These are phyloP conservation scores for Neurospora sp. DNA, from an alignment of 495 filamentous ascomycete species.

Conservation along the genomic window DNA sequence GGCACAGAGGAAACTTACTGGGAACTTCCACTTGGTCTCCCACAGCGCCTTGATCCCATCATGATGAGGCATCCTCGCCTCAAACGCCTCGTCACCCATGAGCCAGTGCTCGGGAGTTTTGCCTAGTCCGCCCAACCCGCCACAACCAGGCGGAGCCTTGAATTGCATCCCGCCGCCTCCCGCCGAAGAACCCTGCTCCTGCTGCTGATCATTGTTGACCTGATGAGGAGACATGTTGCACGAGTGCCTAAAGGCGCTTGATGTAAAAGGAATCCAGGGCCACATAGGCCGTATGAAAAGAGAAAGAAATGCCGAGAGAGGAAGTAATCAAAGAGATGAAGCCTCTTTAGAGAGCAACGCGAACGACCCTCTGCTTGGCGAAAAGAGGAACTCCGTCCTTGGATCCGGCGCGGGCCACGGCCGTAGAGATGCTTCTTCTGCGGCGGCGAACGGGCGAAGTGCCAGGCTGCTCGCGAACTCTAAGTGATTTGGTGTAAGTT, in stretches of 20 bases:
- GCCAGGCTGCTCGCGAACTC: constrained; percentile 14
- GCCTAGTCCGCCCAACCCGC: not conserved
- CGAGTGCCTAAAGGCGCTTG: not conserved
- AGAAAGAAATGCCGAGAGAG: not conserved
- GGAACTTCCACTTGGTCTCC: constrained; percentile 73
- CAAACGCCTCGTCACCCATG: constrained; percentile 32
- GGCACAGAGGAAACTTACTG: constrained; percentile 30
- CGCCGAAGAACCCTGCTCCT: not conserved
- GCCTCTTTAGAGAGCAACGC: constrained; percentile 4
- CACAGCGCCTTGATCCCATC: constrained; percentile 63
- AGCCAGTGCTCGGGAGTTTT: constrained; percentile 16
- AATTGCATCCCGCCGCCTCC: not conserved
- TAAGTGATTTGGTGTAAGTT: not conserved
- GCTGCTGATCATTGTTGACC: not conserved
- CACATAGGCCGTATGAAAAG: not conserved
- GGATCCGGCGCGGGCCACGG: constrained; percentile 12
- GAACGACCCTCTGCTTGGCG: constrained; percentile 21
- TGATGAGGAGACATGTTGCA: constrained; percentile 19
- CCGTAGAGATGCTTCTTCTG: constrained; percentile 16
- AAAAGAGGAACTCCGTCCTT: constrained; percentile 20
- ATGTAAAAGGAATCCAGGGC: not conserved
- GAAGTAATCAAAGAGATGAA: not conserved
- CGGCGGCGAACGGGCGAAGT: constrained; percentile 10
- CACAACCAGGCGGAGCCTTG: not conserved
- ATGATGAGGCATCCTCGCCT: constrained; percentile 48